Percentiles rank a stretch among this genome's conserved stretches.
phyloP scores from a whole-genome alignment of 352 stramenopile genomes.

The Pythium dissimile region DNA sequence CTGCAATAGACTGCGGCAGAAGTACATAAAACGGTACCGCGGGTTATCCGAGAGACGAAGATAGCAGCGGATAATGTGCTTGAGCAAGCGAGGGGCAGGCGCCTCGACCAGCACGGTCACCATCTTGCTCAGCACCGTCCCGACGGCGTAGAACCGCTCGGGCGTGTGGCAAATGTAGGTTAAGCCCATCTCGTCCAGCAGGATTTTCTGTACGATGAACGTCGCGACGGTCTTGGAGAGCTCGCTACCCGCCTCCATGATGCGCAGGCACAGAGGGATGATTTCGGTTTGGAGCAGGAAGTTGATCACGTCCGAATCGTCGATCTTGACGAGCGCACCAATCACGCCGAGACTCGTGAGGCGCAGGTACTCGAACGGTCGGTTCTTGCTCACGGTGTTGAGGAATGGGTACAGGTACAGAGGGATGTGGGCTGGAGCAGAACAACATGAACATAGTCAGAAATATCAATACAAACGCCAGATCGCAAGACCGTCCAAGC shows the following conservation, averaged over 20 bases:
- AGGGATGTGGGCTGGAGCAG: constrained; percentile 90
- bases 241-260: constrained; percentile 98
- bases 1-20: background rate
- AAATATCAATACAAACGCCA: background rate
- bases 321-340: constrained; percentile 98
- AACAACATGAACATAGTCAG: background rate
- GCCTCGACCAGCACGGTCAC: constrained; percentile 91
- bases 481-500: too few relatives aligned
- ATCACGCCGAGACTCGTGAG: constrained; percentile 98
- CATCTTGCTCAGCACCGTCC: constrained; percentile 97
- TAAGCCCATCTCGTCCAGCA: constrained; percentile 97
- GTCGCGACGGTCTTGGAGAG: constrained; percentile 99
- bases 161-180: constrained; percentile 99
- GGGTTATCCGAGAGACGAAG: constrained; percentile 90
- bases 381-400: constrained; percentile 97
- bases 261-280: constrained; percentile 97
- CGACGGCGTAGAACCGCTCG: constrained; percentile 89
- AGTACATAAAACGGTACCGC: too few relatives aligned
- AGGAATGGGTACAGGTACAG: constrained; percentile 99
- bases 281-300: constrained; percentile 99
- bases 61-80: constrained; percentile 99
- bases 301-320: constrained; percentile 98
- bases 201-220: constrained; percentile 99
- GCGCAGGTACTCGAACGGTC: constrained; percentile 98
- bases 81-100: constrained; percentile 94